phyloP scores from a whole-genome alignment of 2,329 filamentous ascomycete species.

The Sordariomycetes sp. region DNA sequence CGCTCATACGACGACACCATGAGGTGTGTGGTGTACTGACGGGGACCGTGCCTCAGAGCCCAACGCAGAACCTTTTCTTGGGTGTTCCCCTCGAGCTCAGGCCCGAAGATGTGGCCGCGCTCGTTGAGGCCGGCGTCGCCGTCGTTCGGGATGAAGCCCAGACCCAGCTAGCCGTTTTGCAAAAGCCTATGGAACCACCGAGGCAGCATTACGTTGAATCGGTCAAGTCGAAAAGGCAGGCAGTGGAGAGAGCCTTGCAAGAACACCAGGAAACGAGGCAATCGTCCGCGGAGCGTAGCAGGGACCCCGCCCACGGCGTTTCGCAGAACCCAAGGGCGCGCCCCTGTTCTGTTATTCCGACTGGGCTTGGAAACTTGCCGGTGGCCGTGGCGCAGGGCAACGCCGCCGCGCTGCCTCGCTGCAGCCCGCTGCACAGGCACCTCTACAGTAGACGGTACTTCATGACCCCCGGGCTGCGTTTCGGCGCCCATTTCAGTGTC shows the following conservation, averaged over 20 bases:
- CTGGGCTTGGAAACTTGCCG: neutral
- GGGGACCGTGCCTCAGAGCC: conserved; percentile 82
- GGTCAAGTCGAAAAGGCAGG: conserved; percentile 31
- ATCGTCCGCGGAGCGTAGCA: neutral
- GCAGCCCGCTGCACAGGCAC: neutral
- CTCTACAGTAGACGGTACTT: conserved; percentile 44
- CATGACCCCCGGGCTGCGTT: conserved; percentile 83
- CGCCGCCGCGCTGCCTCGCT: neutral
- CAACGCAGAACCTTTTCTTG: conserved; percentile 90
- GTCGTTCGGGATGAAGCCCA: conserved; percentile 72
- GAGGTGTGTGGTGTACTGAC: conserved; percentile 79
- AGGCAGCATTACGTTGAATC: conserved; percentile 54
- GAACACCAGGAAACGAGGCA: conserved; percentile 25
- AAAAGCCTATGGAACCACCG: conserved; percentile 41
- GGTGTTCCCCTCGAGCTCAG: conserved; percentile 82
- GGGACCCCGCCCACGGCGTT: neutral
- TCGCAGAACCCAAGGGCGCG: neutral
- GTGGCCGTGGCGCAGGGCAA: neutral
- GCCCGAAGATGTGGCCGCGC: conserved; percentile 75
- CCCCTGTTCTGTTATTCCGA: neutral
- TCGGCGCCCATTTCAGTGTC: conserved; percentile 87
- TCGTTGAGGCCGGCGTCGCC: conserved; percentile 67
- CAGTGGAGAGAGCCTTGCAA: conserved; percentile 26
- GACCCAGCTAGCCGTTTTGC: conserved; percentile 57
- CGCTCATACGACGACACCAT: conserved; percentile 66